Percentiles rank a stretch among this genome's conserved stretches.
phyloP scores from a whole-genome alignment of 345 rosid species.

The Boechera divaricarpa region DNA sequence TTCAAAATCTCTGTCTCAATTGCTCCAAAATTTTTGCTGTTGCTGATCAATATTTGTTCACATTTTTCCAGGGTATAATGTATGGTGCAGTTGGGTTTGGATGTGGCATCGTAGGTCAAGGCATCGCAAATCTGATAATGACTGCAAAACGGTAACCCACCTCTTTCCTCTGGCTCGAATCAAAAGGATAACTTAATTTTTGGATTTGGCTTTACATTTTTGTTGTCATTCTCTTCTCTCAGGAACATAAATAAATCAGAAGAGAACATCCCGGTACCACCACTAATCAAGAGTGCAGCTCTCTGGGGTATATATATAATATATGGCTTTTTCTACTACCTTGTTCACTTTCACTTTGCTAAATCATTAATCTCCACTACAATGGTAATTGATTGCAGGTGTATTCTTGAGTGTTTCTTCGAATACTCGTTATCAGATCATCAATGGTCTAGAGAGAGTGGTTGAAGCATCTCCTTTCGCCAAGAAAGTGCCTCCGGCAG shows the following conservation, averaged over 20 bases:
- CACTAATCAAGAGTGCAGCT: conserved; percentile 87
- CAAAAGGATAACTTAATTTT: conserved; percentile 7
- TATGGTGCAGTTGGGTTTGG: conserved; percentile 92
- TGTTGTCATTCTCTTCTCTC: conserved; percentile 17
- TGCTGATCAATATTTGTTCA: conserved; percentile 1
- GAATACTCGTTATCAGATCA: conserved; percentile 76
- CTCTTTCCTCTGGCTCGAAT: background rate
- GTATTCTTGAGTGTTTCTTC: conserved; percentile 84
- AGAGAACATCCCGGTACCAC: conserved; percentile 87
- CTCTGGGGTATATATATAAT: conserved; percentile 75
- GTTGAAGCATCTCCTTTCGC: conserved; percentile 80
- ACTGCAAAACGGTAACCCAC: conserved; percentile 76
- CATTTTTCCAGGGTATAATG: conserved; percentile 67
- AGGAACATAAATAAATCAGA: conserved; percentile 84
- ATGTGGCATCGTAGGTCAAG: conserved; percentile 94
- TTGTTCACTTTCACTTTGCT: background rate
- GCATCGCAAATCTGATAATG: conserved; percentile 92
- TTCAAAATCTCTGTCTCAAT: background rate
- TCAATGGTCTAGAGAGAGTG: conserved; percentile 75
- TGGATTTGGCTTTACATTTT: conserved; percentile 25
- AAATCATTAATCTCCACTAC: background rate
- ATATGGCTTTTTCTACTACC: conserved; percentile 9
- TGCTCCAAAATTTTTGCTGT: background rate
- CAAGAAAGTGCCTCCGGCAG: conserved; percentile 69
- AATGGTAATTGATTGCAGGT: conserved; percentile 49